Conservation (phyloP, 768 basidiomycete species). For the Boletus subparvulus region DNA sequence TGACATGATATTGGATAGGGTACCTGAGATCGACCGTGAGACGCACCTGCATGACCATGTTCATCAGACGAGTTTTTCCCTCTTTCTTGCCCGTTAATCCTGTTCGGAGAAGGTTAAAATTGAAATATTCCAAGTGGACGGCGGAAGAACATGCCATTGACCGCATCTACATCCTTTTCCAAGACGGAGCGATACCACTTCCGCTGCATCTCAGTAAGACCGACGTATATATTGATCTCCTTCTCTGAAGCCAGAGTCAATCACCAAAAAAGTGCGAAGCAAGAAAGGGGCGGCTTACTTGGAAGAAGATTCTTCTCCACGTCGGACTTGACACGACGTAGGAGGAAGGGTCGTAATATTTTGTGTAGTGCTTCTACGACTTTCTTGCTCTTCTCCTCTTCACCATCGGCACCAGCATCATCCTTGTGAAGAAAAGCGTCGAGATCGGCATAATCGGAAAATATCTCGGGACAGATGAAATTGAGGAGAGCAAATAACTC, state of each 20-base stretch:
- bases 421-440: conserved; percentile 95
- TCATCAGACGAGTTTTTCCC: conserved; percentile 95
- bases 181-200: conserved; percentile 97
- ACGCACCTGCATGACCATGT: conserved; percentile 97
- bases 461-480: conserved; percentile 97
- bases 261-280: background rate
- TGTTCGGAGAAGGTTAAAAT: conserved; percentile 25
- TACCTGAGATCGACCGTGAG: background rate
- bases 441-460: conserved; percentile 86
- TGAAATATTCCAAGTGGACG: background rate
- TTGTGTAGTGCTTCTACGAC: conserved; percentile 97
- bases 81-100: conserved; percentile 96
- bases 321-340: conserved; percentile 92
- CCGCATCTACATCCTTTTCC: conserved; percentile 98
- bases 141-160: conserved; percentile 64
- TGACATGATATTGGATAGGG: conserved; percentile 4
- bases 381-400: conserved; percentile 85
- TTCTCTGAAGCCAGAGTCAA: conserved; percentile 58
- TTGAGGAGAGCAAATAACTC: conserved; percentile 91
- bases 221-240: conserved; percentile 98
- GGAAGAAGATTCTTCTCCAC: conserved; percentile 96
- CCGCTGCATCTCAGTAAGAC: conserved; percentile 94
- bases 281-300: conserved; percentile 46
- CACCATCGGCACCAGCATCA: conserved; percentile 57
- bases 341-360: conserved; percentile 91